phyloP scores from a whole-genome alignment of 2,329 filamentous ascomycete species.

The Neofusicoccum laricinum region DNA sequence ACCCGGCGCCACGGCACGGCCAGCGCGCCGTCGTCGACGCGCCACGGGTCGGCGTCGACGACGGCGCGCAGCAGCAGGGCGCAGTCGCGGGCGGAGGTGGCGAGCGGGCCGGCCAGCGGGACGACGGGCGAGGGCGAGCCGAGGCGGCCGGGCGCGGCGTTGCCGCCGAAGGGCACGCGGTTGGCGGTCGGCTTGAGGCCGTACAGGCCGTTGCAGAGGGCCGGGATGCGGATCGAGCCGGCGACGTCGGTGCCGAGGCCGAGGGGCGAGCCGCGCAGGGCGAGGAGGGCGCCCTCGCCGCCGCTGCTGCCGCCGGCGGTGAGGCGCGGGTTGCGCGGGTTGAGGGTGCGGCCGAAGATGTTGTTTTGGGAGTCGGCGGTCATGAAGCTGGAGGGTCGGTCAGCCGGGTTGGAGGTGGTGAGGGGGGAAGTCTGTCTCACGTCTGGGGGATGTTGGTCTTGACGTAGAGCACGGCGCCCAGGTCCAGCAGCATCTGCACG shows the following conservation, averaged over 20 bases:
- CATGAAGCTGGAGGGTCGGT: conserved; percentile 28
- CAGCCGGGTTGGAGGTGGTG: conserved; percentile 22
- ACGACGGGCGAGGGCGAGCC: conserved; percentile 26
- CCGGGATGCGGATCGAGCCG: conserved; percentile 71
- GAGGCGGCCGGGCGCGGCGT: conserved; percentile 10
- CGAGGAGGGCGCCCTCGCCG: conserved; percentile 61
- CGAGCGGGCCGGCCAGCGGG: conserved; percentile 44
- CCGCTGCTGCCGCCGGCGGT: conserved; percentile 65
- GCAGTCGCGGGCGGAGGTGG: conserved; percentile 40
- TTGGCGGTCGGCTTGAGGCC: conserved; percentile 43
- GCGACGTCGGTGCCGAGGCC: conserved; percentile 64
- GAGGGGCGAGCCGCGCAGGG: conserved; percentile 56
- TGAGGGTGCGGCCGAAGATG: conserved; percentile 60
- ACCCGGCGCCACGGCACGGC: conserved; percentile 53
- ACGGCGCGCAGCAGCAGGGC: conserved; percentile 43
- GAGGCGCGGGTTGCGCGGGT: conserved; percentile 59
- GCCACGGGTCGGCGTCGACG: conserved; percentile 42
- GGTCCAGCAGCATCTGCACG: conserved; percentile 33
- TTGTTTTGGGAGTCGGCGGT: conserved; percentile 57
- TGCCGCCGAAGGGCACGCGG: conserved; percentile 43
- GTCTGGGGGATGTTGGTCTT: conserved; percentile 55
- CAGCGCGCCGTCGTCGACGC: conserved; percentile 42
- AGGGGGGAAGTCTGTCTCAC: conserved; percentile 20
- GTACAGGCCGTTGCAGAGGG: conserved; percentile 63
- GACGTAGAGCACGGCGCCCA: conserved; percentile 51